Evolutionary conservation across 2,329 filamentous ascomycete species (phyloP), one percentile per base, ranked within the genome.

Genomic region (Lasiodiplodia hormozganensis): DNA sequence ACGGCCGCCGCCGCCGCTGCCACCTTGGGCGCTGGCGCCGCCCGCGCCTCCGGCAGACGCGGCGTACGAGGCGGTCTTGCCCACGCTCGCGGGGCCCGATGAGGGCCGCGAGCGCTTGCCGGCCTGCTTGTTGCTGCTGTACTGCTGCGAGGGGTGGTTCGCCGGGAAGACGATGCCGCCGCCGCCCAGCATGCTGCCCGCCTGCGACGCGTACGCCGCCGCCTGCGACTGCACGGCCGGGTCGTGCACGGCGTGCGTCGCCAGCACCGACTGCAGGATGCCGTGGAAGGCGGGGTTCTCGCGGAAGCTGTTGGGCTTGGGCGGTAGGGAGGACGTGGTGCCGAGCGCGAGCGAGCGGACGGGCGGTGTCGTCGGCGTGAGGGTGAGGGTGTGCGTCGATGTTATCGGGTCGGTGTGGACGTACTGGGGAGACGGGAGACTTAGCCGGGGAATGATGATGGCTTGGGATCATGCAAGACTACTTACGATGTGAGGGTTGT

Each of bases 211-310:
- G 80, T 88, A 89, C 65, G 87, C 85, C 49, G 85, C 82, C 3
- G 88, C 88, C 77, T 89, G 86, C 2, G 85, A 84, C 70, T 86
- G 81, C 12, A 88, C 84, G 23, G 84, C 82, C 0, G 87, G 86
- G 70, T 90, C 88, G 62, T 84, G 75, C 23, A 82, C 79, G 1
- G 87, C 88, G 74, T 89, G 77, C 43, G 85, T 77, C 34, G 82
- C 77, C 67, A 89, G 79, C 7, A 89, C 85, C 3, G 84, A 82
- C 72, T 89, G 86, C 0, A 90, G 78, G 62, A 88, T 85, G 12
- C 79, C 74, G 23, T 88, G 78, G 75, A 90, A 89, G 3, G 80
- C 76, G 0, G 81, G 82, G 74, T 90, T 90, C 71, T 87, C 84
- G 36, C 76, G 82, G 70, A 90, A 83, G 34, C 84, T 85, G 62